Evolutionary conservation across 2,329 filamentous ascomycete genomes (phyloP).

Genomic region (Stachybotrys chlorohalonatus): DNA sequence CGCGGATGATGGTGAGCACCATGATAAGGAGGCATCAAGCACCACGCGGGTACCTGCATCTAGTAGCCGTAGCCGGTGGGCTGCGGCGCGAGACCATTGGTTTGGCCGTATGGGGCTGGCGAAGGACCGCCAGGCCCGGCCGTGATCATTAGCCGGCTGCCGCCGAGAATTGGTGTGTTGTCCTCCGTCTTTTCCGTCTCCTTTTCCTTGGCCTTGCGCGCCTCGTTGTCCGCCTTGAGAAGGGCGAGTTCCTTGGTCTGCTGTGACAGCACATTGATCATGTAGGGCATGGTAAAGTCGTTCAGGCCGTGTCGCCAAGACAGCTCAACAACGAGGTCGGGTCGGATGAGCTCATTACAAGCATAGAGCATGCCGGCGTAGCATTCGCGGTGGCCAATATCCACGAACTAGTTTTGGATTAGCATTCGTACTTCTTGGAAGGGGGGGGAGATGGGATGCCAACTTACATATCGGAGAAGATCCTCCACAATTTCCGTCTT

Average conservation of each 20-base stretch:
- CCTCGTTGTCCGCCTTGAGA: conserved; percentile 93
- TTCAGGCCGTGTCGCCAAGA: conserved; percentile 92
- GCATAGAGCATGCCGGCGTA: conserved; percentile 99
- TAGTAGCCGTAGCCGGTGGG: conserved; percentile 68
- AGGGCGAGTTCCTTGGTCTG: conserved; percentile 77
- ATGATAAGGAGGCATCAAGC: conserved; percentile 10
- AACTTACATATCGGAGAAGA: conserved; percentile 88
- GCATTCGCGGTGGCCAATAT: conserved; percentile 97
- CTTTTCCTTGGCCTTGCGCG: conserved; percentile 69
- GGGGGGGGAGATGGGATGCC: not conserved
- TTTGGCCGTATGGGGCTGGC: conserved; percentile 61
- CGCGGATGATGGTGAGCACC: conserved; percentile 2
- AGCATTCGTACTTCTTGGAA: conserved; percentile 14
- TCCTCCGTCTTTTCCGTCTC: conserved; percentile 78
- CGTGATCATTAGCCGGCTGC: conserved; percentile 87
- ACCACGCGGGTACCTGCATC: conserved; percentile 20
- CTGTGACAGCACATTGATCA: conserved; percentile 96
- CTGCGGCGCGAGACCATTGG: conserved; percentile 86
- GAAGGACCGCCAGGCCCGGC: conserved; percentile 63
- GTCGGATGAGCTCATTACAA: conserved; percentile 93
- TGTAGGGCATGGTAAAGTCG: conserved; percentile 99
- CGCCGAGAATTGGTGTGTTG: conserved; percentile 86
- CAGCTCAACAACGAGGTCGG: conserved; percentile 87
- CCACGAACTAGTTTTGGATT: conserved; percentile 67
- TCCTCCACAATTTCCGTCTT: conserved; percentile 94